These are phyloP conservation scores for Tylopilus felleus DNA, from an alignment of 768 basidiomycete species.

Conservation along the genomic window DNA sequence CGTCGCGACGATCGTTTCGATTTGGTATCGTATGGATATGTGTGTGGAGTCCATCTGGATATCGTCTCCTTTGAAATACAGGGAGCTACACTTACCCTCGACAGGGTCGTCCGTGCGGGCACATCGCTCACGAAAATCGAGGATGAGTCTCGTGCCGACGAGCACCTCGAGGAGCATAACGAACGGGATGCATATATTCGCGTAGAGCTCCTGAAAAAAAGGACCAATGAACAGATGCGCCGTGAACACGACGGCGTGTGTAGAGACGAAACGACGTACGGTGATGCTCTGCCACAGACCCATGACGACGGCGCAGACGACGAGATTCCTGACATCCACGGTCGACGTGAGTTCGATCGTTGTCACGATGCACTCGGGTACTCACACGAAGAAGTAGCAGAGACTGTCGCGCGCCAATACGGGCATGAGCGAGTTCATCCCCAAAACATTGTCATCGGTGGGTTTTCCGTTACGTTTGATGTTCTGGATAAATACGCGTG, in stretches of 20 bases:
- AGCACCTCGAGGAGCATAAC: constrained; percentile 32
- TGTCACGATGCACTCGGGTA: neutral
- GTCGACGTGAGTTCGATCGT: neutral
- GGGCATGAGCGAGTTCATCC: constrained; percentile 20
- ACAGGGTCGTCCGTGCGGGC: constrained; percentile 11
- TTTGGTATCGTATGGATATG: constrained; percentile 13
- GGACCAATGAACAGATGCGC: neutral
- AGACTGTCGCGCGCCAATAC: constrained; percentile 29
- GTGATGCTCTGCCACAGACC: constrained; percentile 25
- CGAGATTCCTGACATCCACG: constrained; percentile 20
- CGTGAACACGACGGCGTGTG: neutral
- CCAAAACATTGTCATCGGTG: neutral
- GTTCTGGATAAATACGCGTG: constrained; percentile 14
- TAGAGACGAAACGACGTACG: constrained; percentile 13
- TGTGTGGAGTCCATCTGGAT: neutral
- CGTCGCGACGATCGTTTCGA: constrained; percentile 14
- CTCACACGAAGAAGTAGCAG: constrained; percentile 32
- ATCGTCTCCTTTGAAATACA: constrained; percentile 13
- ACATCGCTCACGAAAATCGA: constrained; percentile 32
- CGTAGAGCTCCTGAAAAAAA: constrained; percentile 19
- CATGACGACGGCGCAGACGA: constrained; percentile 23
- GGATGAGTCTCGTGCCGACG: constrained; percentile 30
- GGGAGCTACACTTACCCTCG: constrained; percentile 9
- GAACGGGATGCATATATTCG: constrained; percentile 30
- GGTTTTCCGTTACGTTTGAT: neutral